A percentile compares a stretch with the other conserved stretches of the same genome.
These are phyloP conservation scores for Ophiostoma ips DNA, from an alignment of 2,329 filamentous ascomycete species.

Conservation along the genomic window DNA sequence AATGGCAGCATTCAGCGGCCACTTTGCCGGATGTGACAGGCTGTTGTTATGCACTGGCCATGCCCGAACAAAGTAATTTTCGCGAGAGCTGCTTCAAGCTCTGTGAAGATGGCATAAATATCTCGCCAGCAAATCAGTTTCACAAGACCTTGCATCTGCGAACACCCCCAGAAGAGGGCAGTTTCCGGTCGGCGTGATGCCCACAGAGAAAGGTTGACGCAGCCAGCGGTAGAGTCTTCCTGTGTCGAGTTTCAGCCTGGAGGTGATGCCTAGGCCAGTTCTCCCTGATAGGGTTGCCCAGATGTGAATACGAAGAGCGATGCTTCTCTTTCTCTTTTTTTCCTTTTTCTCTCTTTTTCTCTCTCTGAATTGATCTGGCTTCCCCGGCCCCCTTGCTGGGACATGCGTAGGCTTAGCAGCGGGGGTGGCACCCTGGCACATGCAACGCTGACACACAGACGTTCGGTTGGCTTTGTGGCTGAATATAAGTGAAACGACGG, in stretches of 20 bases:
- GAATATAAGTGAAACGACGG: constrained; percentile 10
- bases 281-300: not conserved
- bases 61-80: not conserved
- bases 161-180: too few species aligned
- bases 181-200: not conserved
- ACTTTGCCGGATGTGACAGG: constrained; percentile 19
- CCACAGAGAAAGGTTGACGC: not conserved
- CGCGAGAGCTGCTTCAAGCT: constrained; percentile 7
- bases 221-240: constrained; percentile 1
- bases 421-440: constrained; percentile 6
- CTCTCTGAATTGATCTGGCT: not conserved
- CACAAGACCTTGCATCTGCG: not conserved
- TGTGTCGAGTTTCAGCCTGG: constrained; percentile 4
- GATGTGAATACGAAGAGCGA: too few species aligned
- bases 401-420: not conserved
- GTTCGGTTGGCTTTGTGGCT: constrained; percentile 1
- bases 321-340: too few species aligned
- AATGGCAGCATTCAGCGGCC: constrained; percentile 14
- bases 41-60: constrained; percentile 17
- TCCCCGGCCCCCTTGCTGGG: not conserved
- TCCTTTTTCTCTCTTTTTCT: too few species aligned
- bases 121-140: too few species aligned
- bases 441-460: constrained; percentile 10
- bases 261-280: constrained; percentile 1
- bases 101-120: constrained; percentile 1